phyloP scores from a whole-genome alignment of 768 basidiomycete genomes.

The Kwoniella heveanensis region DNA sequence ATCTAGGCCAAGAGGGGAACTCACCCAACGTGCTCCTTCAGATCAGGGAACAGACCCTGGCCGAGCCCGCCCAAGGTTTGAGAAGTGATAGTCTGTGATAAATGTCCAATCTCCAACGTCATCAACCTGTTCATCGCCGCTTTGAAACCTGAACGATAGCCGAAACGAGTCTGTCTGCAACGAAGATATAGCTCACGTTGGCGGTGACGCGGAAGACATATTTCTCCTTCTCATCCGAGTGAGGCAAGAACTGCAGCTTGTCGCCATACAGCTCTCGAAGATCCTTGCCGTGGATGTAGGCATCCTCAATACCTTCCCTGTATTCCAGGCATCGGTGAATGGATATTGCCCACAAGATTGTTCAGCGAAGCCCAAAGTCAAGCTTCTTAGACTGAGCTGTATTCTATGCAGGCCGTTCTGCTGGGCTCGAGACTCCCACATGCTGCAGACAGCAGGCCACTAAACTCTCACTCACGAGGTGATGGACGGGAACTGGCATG shows the following conservation, averaged over 20 bases:
- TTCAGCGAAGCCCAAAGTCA: too few relatives aligned
- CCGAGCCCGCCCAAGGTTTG: constrained; percentile 38
- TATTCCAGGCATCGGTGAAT: too few relatives aligned
- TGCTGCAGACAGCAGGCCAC: too few relatives aligned
- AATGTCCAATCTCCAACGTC: neutral
- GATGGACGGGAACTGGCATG: constrained; percentile 42
- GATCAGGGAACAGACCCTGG: constrained; percentile 34
- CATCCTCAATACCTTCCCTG: constrained; percentile 31
- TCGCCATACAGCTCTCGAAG: constrained; percentile 38
- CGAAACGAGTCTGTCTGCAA: too few relatives aligned
- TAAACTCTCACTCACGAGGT: constrained; percentile 20
- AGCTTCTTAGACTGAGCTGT: too few relatives aligned
- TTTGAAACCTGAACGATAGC: too few relatives aligned
- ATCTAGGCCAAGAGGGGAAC: too few relatives aligned
- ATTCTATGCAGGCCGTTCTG: neutral
- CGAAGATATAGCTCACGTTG: constrained; percentile 22
- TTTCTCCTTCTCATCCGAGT: constrained; percentile 24
- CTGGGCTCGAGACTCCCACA: too few relatives aligned
- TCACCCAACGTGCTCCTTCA: constrained; percentile 28
- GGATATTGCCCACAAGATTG: too few relatives aligned
- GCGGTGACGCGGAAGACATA: constrained; percentile 41
- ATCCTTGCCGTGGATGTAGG: constrained; percentile 32
- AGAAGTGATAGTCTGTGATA: constrained; percentile 27
- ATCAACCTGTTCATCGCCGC: neutral
- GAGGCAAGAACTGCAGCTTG: constrained; percentile 37